These are phyloP conservation scores for Ceratobasidium sp. DNA, from an alignment of 1,284 basidiomycete genomes.

Conservation along the genomic window DNA sequence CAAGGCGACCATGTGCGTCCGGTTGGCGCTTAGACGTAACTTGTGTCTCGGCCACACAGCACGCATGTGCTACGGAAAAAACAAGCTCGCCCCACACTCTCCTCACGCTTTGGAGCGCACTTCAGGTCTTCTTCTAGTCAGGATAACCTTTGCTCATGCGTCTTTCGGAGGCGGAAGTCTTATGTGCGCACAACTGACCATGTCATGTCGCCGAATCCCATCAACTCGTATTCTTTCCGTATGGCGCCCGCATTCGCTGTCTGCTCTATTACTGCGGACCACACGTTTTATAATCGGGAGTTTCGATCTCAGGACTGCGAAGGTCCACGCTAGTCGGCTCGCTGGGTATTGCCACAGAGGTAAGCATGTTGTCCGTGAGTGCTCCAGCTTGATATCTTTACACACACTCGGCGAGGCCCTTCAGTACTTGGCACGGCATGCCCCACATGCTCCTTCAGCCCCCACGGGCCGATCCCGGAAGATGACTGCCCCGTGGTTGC, in stretches of 20 bases:
- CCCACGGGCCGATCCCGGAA: slow-evolving; percentile 18
- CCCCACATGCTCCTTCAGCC: background rate
- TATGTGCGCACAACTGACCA: background rate
- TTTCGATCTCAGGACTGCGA: background rate
- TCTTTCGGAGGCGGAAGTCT: background rate
- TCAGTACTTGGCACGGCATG: slow-evolving; percentile 16
- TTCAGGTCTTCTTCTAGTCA: background rate
- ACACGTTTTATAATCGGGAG: background rate
- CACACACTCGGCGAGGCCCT: background rate
- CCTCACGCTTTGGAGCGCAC: background rate
- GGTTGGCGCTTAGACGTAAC: background rate
- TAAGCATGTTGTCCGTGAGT: background rate
- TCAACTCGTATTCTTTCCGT: background rate
- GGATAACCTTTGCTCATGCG: background rate
- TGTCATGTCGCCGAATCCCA: background rate
- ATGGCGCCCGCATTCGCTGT: background rate
- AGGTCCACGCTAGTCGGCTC: background rate
- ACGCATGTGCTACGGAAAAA: slow-evolving; percentile 3
- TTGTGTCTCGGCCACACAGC: background rate
- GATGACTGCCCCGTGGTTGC: background rate
- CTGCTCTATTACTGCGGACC: background rate
- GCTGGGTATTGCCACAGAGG: background rate
- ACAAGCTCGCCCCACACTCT: slow-evolving; percentile 23
- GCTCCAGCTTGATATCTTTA: background rate
- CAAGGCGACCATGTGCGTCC: background rate